Percentiles rank a stretch among this genome's conserved stretches.
Evolutionary conservation across 768 basidiomycete species (phyloP).

Genomic region (Lentinula guzmanii): DNA sequence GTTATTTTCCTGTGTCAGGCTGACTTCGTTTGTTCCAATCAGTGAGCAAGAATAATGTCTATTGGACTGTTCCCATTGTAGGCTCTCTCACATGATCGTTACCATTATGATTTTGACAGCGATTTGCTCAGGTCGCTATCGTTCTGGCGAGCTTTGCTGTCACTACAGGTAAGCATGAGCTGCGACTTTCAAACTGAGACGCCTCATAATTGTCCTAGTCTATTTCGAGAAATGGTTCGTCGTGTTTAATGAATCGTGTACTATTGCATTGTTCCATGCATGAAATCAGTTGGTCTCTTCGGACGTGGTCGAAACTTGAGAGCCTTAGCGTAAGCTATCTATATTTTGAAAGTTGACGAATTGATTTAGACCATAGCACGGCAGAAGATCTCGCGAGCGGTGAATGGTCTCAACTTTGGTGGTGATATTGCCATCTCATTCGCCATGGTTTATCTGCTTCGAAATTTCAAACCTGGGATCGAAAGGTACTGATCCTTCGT

Average conservation of each 20-base stretch:
- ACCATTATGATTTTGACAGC: neutral
- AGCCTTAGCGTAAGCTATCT: neutral
- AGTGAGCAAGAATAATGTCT: slow-evolving; percentile 2
- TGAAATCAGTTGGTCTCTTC: neutral
- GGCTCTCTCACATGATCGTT: too few relatives aligned
- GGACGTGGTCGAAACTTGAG: neutral
- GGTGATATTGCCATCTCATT: slow-evolving; percentile 1
- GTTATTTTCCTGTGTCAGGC: neutral
- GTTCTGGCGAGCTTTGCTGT: neutral
- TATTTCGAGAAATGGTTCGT: slow-evolving; percentile 2
- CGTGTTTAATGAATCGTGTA: neutral
- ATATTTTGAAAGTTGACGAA: neutral
- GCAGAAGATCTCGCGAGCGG: neutral
- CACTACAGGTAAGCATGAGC: neutral
- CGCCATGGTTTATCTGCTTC: neutral
- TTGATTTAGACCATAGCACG: neutral
- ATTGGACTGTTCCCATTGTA: neutral
- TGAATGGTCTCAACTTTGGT: neutral
- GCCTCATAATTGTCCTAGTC: neutral
- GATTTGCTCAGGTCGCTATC: neutral
- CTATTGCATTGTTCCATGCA: neutral
- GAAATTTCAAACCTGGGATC: neutral
- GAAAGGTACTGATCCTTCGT: neutral
- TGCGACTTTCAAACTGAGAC: neutral
- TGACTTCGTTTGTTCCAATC: neutral